Evolutionary conservation across 306 rosid genomes (phyloP), one percentile per base, ranked within the genome.

Genomic region (Macrotyloma uniflorum): DNA sequence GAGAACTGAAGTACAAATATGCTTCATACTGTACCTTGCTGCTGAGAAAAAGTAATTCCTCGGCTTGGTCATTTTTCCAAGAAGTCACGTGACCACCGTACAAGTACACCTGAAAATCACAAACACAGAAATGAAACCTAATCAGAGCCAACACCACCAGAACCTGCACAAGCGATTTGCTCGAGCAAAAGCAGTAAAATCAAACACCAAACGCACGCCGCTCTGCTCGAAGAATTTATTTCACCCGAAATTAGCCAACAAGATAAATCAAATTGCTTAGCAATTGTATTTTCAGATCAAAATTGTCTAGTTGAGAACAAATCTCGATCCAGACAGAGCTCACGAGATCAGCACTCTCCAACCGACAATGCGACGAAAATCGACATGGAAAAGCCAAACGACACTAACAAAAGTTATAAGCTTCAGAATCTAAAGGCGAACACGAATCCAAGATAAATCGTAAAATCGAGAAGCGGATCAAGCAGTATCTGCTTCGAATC

Each of bases 11-110:
- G 24, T 10, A 18, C 14, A 42, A 70, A 4, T 9, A 47, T 46
- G 83, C 53, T 50, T 45, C 1, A 28, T 8, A 30, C 2, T 14
- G 76, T 67, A 90, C 96, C 96, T 89, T 86, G 45, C 78, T 86
- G 55, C 96, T 90, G 76, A 93, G 90, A 74, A 90, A 93, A 43
- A 90, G 90, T 83, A 93, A 77, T 76, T 93, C 98, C 85, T 90
- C 93, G 65, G 90, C 89, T 59, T 79, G 89, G 16, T 89, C 96
- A 84, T 93, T 90, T 85, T 93, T 93, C 98, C 98, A 93, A 33
- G 97, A 93, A 67, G 97, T 93, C 86, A 93, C 93, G 45, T 93
- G 96, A 70, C 72, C 92, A 19, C 98, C 98, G 76, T 88, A 93
- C 54, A 93, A 57, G 85, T 90, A 90, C 33, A 93, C 94, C 98